phyloP scores from a whole-genome alignment of 768 basidiomycete genomes.

The Tremella fuciformis region DNA sequence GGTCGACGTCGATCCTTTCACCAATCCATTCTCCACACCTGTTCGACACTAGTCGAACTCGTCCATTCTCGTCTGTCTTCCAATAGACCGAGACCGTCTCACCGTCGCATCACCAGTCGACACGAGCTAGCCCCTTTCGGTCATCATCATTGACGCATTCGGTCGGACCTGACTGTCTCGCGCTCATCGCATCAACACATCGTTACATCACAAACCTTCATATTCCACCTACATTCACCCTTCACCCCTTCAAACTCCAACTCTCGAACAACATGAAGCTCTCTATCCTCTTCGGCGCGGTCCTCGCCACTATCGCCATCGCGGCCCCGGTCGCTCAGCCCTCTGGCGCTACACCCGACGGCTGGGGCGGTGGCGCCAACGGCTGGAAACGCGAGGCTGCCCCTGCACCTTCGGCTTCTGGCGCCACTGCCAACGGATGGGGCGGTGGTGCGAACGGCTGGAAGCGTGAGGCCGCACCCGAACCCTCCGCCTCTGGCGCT shows the following conservation, averaged over 20 bases:
- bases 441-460: slow-evolving; percentile 13
- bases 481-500: slow-evolving; percentile 5
- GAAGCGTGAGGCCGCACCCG: slow-evolving; percentile 16
- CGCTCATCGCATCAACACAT: slow-evolving; percentile 1
- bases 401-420: slow-evolving; percentile 5
- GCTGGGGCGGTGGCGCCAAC: slow-evolving; percentile 6
- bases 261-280: slow-evolving; percentile 3
- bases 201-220: neutral
- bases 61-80: no score
- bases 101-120: slow-evolving; percentile 4
- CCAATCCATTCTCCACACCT: no score
- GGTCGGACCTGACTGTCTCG: neutral
- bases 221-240: neutral
- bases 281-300: neutral
- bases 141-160: neutral
- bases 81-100: neutral
- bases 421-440: slow-evolving; percentile 3
- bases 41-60: no score
- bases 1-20: no score
- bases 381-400: slow-evolving; percentile 20
- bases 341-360: neutral
- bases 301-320: slow-evolving; percentile 2
- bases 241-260: neutral
- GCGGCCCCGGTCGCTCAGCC: neutral
- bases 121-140: slow-evolving; percentile 2